Evolutionary conservation across 441 rosid species (phyloP), one percentile per base, ranked within the genome.

Genomic region (Euphorbia celastroides): DNA sequence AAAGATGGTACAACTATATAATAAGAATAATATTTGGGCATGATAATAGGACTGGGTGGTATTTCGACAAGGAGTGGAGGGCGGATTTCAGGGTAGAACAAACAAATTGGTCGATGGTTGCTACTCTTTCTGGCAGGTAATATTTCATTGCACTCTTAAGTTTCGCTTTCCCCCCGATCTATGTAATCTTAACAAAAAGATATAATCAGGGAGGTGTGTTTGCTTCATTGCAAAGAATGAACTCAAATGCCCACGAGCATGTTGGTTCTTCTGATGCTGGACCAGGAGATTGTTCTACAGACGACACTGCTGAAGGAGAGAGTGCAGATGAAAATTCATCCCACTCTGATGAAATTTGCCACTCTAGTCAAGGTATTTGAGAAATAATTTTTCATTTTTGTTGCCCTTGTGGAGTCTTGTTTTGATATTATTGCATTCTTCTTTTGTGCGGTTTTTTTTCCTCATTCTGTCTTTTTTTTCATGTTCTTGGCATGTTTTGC

Each of bases 81-180:
- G 88, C 72, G 98, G 98, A 74, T 90, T 93, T 80, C 98, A 93
- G 79, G 98, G 98, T 70, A 82, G 97, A 85, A 80, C 86, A 19
- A 93, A 93, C 79, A 93, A 93, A 71, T 78, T 93, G 74, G 96
- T 93, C 57, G 98, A 93, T 71, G 97, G 98, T 72, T 90, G 98
- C 72, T 93, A 93, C 83, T 90, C 96, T 44, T 93, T 90, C 76
- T 93, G 98, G 98, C 98, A 90, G 98, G 98, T 93, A 57, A 74
- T 48, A 44, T 64, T 48, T 31, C 34, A 13, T 70, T 62, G 61
- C 19, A 19, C 59, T 65, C 34, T 55, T n/a, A 26, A 36, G n/a
- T 38, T 2, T 57, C 20, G 10, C 76, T 63, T 19, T 26, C 5
- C 16, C 22, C 52, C 52, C 28, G n/a, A 16, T 64, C 60, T 72